These are phyloP conservation scores for Fusarium bactridioides DNA, from an alignment of 2,329 filamentous ascomycete species.

Conservation along the genomic window DNA sequence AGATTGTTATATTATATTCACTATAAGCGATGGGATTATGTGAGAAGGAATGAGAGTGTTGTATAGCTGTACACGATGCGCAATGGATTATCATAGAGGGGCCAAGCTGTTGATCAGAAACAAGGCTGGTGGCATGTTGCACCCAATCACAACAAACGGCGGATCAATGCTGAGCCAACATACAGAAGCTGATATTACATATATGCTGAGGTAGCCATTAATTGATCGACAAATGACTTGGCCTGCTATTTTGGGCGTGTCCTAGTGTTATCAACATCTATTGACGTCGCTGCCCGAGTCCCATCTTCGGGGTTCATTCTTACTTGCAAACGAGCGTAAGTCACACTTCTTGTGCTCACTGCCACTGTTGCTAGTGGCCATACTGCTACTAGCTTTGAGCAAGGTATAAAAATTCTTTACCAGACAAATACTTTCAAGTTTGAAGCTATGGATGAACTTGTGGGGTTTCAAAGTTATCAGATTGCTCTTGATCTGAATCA, in stretches of 20 bases:
- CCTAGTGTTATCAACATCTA: too few relatives aligned
- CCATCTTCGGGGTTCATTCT: neutral
- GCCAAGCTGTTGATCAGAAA: neutral
- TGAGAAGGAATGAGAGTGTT: neutral
- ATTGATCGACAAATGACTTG: neutral
- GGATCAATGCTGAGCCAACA: too few relatives aligned
- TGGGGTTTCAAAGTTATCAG: neutral
- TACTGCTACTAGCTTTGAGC: neutral
- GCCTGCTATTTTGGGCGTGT: too few relatives aligned
- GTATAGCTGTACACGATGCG: neutral
- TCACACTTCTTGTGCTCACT: neutral
- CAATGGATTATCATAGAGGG: neutral
- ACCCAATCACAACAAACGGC: neutral
- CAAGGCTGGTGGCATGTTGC: neutral
- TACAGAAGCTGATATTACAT: neutral
- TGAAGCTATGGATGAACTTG: too few relatives aligned
- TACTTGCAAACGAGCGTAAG: constrained; percentile 12
- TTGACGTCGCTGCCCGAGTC: neutral
- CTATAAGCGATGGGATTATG: constrained; percentile 5
- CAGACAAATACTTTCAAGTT: neutral
- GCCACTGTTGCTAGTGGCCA: neutral
- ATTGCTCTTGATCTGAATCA: neutral
- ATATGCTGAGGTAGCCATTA: neutral
- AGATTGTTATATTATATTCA: neutral
- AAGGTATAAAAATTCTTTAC: neutral